Evolutionary conservation across 768 basidiomycete genomes (phyloP), one percentile per base, ranked within the genome.

Genomic region (Collybiopsis confluens): DNA sequence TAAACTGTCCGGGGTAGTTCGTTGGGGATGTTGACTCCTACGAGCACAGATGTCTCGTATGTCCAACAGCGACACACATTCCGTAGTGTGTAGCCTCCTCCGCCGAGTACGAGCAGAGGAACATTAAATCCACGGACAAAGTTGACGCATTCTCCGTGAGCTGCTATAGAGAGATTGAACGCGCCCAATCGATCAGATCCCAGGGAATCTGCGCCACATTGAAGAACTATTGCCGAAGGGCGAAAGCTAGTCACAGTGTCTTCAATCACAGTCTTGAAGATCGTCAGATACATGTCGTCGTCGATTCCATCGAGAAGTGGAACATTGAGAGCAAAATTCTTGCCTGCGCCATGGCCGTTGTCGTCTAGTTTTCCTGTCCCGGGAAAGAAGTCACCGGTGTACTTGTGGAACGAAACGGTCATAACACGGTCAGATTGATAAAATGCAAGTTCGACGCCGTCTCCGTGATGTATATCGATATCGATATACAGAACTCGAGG

Each of bases 1-100:
- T 98, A 99, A 1, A 90, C 83, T 1, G 93, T 98, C 21, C 74
- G 72, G 0, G 96, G 96, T 8, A 99, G 83, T 55, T 88, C 85
- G 70, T 96, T 88, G 0, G 93, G 88, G 26, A 99, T 81, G 35
- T 79, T 70, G 0, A 86, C 81, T 15, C 90, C 92, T 43, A 97
- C 86, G 7, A 96, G 83, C 0, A 98, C 89, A 11, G 92, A 86
- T 0, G 97, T 99, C 68, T 99, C 96, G 73, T 99, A 96, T 30
- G 96, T 87, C 96, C 96, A 99, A 65, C 96, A 99, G n/a, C 96
- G 83, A 43, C 90, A 89, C 59, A 99, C 97, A 65, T 96, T 96
- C 64, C 93, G 90, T 67, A 98, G 90, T 4, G 93, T 94, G 70
- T 99, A 99, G 0, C 96, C 96, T 3, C 96, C 96, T 2, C 96